phyloP scores from a whole-genome alignment of 108 stramenopile species.

The Cyclostephanos tholiformis region DNA sequence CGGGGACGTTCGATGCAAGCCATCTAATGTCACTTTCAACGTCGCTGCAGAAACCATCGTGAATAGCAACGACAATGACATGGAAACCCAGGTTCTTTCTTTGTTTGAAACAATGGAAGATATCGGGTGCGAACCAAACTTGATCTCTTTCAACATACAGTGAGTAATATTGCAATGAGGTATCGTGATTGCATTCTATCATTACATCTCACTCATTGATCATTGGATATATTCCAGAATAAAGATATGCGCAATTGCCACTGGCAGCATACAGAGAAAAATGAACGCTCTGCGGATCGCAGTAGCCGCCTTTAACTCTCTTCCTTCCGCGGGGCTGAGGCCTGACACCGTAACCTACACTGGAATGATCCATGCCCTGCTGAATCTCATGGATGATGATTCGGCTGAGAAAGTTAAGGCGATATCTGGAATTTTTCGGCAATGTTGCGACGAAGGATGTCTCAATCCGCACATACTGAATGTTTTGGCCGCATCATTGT shows the following conservation, averaged over 20 bases:
- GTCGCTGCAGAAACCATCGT: slow-evolving; percentile 23
- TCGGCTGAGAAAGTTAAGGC: slow-evolving; percentile 21
- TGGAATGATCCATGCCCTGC: slow-evolving; percentile 38
- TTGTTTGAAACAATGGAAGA: slow-evolving; percentile 44
- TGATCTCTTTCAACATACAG: slow-evolving; percentile 47
- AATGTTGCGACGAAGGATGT: slow-evolving; percentile 41
- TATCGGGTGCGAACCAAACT: slow-evolving; percentile 27
- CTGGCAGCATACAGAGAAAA: slow-evolving; percentile 21
- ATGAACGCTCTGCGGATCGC: slow-evolving; percentile 42
- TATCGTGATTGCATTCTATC: neutral
- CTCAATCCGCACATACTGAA: slow-evolving; percentile 45
- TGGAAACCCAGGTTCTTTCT: slow-evolving; percentile 25
- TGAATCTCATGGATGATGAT: slow-evolving; percentile 31
- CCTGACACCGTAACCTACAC: slow-evolving; percentile 47
- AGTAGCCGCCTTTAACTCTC: slow-evolving; percentile 29
- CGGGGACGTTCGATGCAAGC: slow-evolving; percentile 29
- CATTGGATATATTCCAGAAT: slow-evolving; percentile 14
- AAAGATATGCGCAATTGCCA: slow-evolving; percentile 28
- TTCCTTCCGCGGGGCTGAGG: slow-evolving; percentile 28
- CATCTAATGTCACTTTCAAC: slow-evolving; percentile 26
- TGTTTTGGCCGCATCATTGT: slow-evolving; percentile 22
- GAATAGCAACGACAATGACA: slow-evolving; percentile 20
- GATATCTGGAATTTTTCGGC: slow-evolving; percentile 23
- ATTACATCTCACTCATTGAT: neutral
- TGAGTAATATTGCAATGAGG: slow-evolving; percentile 18